Base-by-base conservation (phyloP, 768 basidiomycete species). In the Leucocoprinus leucothites region DNA sequence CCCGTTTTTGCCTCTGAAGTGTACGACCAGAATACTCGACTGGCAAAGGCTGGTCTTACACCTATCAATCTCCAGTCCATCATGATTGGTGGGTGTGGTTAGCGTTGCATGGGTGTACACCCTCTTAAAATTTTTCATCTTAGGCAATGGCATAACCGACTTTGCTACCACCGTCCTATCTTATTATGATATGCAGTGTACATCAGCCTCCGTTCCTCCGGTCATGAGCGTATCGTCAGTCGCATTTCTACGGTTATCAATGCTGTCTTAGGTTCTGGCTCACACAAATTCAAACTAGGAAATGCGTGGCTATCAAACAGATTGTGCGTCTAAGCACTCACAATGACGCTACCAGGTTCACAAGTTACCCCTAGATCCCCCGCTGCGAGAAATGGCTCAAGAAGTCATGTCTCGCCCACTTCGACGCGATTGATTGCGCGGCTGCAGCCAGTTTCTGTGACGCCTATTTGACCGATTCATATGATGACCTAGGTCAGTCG, bases 1-100 rank as follows among this genome's bases (percentile, higher is more conserved):
- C 87, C 86, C 0, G 71, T 87, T 1, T 93, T 93, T 58, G 91
- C 89, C 0, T 78, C 87, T 14, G 84, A 85, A 28, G 82, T 93
- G 9, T 80, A 85, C 47, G 91, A 93, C 67, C 82, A 86, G 60
- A 92, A 94, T 65, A 61, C 67, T 45, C 64, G 73, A 25, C 73
- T 87, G 9, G 67, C 73, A 38, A 67, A 75, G n/a, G 80, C 72
- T 9, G 86, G 78, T 65, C 14, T 86, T 76, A 57, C 78, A 68
- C 61, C 74, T 59, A 61, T 92, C 59, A 91, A 91, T 65, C 72
- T 93, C 3, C 71, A 80, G 53, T 86, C 82, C 55, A 76, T 89
- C n/a, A 72, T 91, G 66, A 91, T 92, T 53, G 89, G 86, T 60
- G 74, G 72, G 63, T 36, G 48, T 3, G 28, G 21, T 28, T 26